Conservation (phyloP, 2,329 filamentous ascomycete genomes). For the Arachnomyces sp. region DNA sequence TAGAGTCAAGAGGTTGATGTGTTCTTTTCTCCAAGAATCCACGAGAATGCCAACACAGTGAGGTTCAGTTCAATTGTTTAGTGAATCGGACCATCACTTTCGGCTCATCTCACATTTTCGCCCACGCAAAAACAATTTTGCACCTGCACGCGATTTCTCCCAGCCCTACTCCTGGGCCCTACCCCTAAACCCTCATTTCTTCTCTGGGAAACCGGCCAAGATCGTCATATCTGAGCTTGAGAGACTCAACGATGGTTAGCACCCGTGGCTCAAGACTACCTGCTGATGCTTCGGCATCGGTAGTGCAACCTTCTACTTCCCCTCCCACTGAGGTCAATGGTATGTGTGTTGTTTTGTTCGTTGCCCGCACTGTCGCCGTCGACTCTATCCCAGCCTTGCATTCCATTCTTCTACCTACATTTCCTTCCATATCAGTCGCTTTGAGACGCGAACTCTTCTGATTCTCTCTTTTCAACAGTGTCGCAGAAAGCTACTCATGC, state of each 20-base stretch:
- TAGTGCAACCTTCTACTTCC: constrained; percentile 23
- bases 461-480: constrained; percentile 8
- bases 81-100: no score
- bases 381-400: not conserved
- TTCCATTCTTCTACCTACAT: constrained; percentile 3
- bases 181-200: constrained; percentile 43
- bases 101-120: no score
- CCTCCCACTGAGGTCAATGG: constrained; percentile 24
- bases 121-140: not conserved
- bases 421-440: no score
- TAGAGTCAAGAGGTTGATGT: no score
- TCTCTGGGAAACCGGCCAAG: constrained; percentile 31
- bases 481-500: constrained; percentile 25
- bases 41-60: no score
- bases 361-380: not conserved
- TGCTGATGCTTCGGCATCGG: constrained; percentile 21
- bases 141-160: constrained; percentile 5
- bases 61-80: no score
- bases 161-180: constrained; percentile 40
- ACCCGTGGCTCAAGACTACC: constrained; percentile 21
- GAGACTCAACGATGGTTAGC: constrained; percentile 23
- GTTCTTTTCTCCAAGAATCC: no score
- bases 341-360: constrained; percentile 17
- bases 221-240: constrained; percentile 15
- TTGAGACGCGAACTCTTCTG: not conserved